phyloP scores from a whole-genome alignment of 2,329 filamentous ascomycete genomes.

The Exophiala mesophila region DNA sequence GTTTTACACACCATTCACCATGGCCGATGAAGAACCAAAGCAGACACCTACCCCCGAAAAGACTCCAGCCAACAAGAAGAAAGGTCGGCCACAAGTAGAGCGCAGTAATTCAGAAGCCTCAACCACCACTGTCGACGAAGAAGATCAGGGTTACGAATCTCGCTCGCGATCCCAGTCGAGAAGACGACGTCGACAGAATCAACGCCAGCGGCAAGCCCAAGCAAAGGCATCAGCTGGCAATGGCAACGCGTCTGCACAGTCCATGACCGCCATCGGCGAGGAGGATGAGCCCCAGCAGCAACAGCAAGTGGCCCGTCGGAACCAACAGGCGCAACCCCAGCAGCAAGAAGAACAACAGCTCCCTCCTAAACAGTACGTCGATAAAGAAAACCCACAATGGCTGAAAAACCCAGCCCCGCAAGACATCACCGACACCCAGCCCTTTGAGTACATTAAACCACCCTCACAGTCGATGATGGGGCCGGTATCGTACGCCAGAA shows the following conservation, averaged over 20 bases:
- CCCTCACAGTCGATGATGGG: slow-evolving; percentile 54
- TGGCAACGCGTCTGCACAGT: slow-evolving; percentile 23
- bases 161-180: slow-evolving; percentile 27
- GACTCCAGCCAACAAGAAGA: slow-evolving; percentile 19
- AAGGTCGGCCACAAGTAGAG: slow-evolving; percentile 17
- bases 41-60: slow-evolving; percentile 23
- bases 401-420: slow-evolving; percentile 22
- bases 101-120: slow-evolving; percentile 23
- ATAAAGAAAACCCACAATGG: slow-evolving; percentile 17
- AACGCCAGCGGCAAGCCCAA: slow-evolving; percentile 22
- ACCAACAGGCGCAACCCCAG: background rate
- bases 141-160: slow-evolving; percentile 27
- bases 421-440: slow-evolving; percentile 49
- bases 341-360: slow-evolving; percentile 15
- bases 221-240: slow-evolving; percentile 16
- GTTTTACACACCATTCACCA: too few species aligned
- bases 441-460: slow-evolving; percentile 53
- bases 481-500: slow-evolving; percentile 51
- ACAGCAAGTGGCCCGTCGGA: background rate
- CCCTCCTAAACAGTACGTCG: slow-evolving; percentile 7
- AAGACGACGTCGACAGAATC: slow-evolving; percentile 26
- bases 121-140: slow-evolving; percentile 14
- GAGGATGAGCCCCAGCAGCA: slow-evolving; percentile 21
- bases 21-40: slow-evolving; percentile 18
- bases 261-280: slow-evolving; percentile 25